Evolutionary conservation across 2,329 filamentous ascomycete genomes (phyloP), one percentile per base, ranked within the genome.

Genomic region (Penicillium sp.): DNA sequence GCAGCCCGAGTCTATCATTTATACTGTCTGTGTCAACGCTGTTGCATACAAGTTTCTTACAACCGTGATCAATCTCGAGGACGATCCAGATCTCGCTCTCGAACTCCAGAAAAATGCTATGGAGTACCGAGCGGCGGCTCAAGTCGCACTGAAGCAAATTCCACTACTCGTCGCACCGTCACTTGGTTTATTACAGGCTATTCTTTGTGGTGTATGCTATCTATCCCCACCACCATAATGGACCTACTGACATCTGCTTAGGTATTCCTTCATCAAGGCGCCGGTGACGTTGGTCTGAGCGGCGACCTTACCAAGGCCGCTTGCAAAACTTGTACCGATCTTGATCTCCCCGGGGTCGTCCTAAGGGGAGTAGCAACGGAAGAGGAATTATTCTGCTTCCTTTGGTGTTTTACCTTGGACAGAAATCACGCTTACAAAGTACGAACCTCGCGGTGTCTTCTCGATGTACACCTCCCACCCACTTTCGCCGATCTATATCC

Each of bases 401-500:
- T 65, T 13, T 64, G 63, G 61, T 64, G 61, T 45, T 65, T 64
- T 34, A 60, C 53, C 27, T 32, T 65, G 42, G 63, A 65, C 38
- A 51, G 55, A 32, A 65, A 63, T 40, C 59, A 65, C 42, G 60
- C 61, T 5, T 62, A 56, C 46, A 65, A 64, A 41, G 48, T 58
- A 13, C 58, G 57, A 11, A 38, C 43, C 9, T 43, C 49, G 11
- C 45, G 39, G 16, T 46, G 53, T 18, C 51, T 54, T n/a, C 45
- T 58, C 29, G 50, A 54, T 2, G 38, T 53, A 14, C 50, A 45
- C 3, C 36, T 59, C 22, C 49, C 49, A 3, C 9, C 27, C 18
- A 32, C 18, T 18, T 47, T 47, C 38, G 31, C 7, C 27, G 21
- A 34, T 18, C 27, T 48, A 51, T 50, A 45, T 46, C 24, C 27